Evolutionary conservation across 192 early-diverging fungal genomes (phyloP), one percentile per base, ranked within the genome.

Genomic region (Backusella circina): DNA sequence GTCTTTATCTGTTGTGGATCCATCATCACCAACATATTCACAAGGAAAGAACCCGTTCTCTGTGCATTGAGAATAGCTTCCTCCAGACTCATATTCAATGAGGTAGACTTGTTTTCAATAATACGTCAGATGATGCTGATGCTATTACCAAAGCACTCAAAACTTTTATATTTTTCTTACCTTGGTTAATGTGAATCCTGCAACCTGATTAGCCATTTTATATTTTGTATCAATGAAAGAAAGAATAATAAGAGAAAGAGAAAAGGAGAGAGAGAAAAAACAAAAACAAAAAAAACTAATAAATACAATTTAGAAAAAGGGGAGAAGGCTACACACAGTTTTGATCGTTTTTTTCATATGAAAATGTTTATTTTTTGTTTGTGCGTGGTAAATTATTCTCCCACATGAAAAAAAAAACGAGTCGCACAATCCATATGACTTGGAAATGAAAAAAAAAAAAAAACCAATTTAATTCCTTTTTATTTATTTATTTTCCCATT

Each of bases 11-110:
- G 69, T 32, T 70, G 69, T 9, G 69, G 69, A 15, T 70, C 69
- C 28, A 47, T 70, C 69, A 70, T 70, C 12, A 47, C 23, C 41
- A 70, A 9, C 69, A 70, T 70, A 70, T 70, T 38, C 18, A 70
- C 38, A 31, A 70, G 41, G 37, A 70, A 70, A 31, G 69, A 47
- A 47, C 69, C 47, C 2, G 41, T 30, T 70, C 69, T 47, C 12
- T 41, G 39, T 5, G 69, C 38, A 30, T 41, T 47, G 2, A 47
- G 15, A 28, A 70, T 23, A 2, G 69, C 69, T 18, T 70, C 69
- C 18, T 70, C 41, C 23, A 70, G 2, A 23, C 41, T 47, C 15
- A 70, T 31, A 16, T 70, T 70, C 28, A 47, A 70, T 39, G 69
- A 15, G 8, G 69, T 47, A 5, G 69, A 41, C 69, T 70, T 44